Base-by-base conservation (phyloP, 2,329 filamentous ascomycete species). In the Helotiales sp. region DNA sequence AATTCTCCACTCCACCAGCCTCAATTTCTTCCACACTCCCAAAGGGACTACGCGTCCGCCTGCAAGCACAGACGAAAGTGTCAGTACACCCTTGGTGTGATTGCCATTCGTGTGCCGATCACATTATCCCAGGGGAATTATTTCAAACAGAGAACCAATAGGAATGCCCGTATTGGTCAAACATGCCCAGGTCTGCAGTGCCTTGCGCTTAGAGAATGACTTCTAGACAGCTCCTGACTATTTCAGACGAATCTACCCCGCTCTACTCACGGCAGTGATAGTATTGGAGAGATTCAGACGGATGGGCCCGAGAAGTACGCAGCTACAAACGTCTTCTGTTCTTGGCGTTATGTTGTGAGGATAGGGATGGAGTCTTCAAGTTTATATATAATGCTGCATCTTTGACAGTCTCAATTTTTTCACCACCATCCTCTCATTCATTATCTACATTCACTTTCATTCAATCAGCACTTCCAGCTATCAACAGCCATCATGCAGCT, bases 401-500 rank as follows among this genome's bases (percentile, higher is more conserved):
- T 24, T 30, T 13, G 15, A 9, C 42, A 9, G 22, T 46, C 42
- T n/a, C 8, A 17, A 40, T 40, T 29, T 46, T 22, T 29, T 52
- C 27, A 38, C 51, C 30, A 55, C 17, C n/a, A 53, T 52, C 36
- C 19, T 29, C 40, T 52, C 48, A 42, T 24, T 57, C 47, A 56
- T 38, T 40, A 51, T 55, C 48, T 44, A 38, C 46, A 29, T 34
- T 47, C 25, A 27, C 25, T 47, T 55, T 31, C 54, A 52, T 54
- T 33, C 33, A 40, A 27, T 10, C 36, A 40, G 15, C 17, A 19
- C 49, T 55, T 34, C 30, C 36, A 52, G 12, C 25, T 31, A n/a
- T 48, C 40, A 44, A 34, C 24, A 10, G 12, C 40, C 63, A 62
- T 27, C 31, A 65, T 30, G 73, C 74, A 73, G 76, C 77, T 69